These are phyloP conservation scores for Colletotrichum theobromicola DNA, from an alignment of 2,329 filamentous ascomycete species.

Conservation along the genomic window DNA sequence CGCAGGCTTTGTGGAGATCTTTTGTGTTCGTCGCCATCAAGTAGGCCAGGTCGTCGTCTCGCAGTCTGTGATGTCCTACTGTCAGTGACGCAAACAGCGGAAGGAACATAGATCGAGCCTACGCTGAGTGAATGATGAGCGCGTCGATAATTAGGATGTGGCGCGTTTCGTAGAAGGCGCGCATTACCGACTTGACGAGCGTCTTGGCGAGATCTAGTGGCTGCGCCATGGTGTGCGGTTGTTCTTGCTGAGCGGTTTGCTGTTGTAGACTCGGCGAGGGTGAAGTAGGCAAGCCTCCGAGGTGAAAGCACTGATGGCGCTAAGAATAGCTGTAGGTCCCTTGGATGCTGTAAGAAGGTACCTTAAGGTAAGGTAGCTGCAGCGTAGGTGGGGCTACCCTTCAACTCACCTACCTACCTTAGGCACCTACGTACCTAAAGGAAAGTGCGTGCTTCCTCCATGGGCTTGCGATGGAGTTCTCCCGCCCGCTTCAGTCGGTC, in stretches of 20 bases:
- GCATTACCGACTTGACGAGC: conserved; percentile 84
- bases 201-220: conserved; percentile 67
- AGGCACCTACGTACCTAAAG: neutral
- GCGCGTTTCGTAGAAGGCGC: conserved; percentile 86
- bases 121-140: conserved; percentile 82
- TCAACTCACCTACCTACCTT: neutral
- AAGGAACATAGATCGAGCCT: conserved; percentile 37
- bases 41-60: conserved; percentile 86
- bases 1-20: conserved; percentile 88
- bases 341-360: no score
- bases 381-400: neutral
- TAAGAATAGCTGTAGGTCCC: neutral
- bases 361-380: neutral
- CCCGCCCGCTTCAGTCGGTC: no score
- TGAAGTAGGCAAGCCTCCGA: neutral
- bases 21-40: conserved; percentile 91
- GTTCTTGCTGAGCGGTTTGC: neutral
- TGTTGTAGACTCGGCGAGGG: neutral
- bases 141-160: conserved; percentile 87
- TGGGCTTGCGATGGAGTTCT: no score
- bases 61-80: conserved; percentile 68
- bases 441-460: neutral
- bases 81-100: conserved; percentile 44
- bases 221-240: neutral
- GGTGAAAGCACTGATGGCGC: neutral